Base-by-base conservation (phyloP, 345 rosid species). In the Hibiscus syriacus region DNA sequence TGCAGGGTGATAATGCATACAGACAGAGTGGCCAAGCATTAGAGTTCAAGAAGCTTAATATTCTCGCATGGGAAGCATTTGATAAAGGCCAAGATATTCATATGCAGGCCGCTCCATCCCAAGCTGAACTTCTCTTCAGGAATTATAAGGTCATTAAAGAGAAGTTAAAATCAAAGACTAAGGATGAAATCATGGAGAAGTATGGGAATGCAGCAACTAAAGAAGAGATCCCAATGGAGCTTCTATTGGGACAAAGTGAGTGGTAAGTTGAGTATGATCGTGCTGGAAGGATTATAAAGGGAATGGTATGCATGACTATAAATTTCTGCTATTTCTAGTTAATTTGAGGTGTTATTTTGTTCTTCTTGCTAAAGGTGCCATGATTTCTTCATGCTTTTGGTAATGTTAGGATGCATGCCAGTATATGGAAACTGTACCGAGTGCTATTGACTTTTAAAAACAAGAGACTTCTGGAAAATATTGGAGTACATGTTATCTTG, bases 21-120 rank as follows among this genome's bases (percentile, higher is more conserved):
- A 84, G 95, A 71, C 72, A 74, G 68, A 86, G 89, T 76, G 95
- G 91, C 14, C 91, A 88, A 75, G 89, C 91, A 29, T 3, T 83
- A 75, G 92, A 89, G 66, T 86, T 86, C 71, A 86, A 89, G 75
- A 80, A 89, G 55, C 78, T 80, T 10, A 77, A 75, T 59, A 22
- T 77, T 57, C 86, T 75, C 72, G 73, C 85, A 3, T 79, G n/a
- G n/a, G n/a, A n/a, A n/a, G n/a, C n/a, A n/a, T n/a, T n/a, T n/a
- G n/a, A n/a, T n/a, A n/a, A n/a, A n/a, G n/a, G n/a, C n/a, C n/a
- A n/a, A n/a, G n/a, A n/a, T n/a, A n/a, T n/a, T n/a, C n/a, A n/a
- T n/a, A n/a, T n/a, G n/a, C n/a, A n/a, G n/a, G n/a, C n/a, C n/a
- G n/a, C n/a, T n/a, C n/a, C n/a, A n/a, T n/a, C n/a, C n/a, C n/a